These are phyloP conservation scores for Heliamphora exappendiculata DNA, from an alignment of 148 eudicot genomes.

Conservation along the genomic window DNA sequence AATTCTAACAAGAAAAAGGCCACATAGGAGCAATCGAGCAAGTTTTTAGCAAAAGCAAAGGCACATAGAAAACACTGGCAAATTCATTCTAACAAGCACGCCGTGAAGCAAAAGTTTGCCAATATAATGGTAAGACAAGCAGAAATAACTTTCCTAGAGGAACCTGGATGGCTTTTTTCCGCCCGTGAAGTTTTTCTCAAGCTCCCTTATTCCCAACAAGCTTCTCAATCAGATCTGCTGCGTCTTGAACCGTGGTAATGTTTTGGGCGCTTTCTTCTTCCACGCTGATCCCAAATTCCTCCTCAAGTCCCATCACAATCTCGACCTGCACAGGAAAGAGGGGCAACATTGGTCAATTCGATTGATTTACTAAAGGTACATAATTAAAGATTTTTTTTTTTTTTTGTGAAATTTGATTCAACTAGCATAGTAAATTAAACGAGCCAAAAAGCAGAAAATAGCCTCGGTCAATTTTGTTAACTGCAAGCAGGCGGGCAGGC, in stretches of 20 bases:
- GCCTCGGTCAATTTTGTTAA: neutral
- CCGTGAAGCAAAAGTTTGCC: neutral
- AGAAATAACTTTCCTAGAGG: constrained; percentile 7
- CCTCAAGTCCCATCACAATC: constrained; percentile 46
- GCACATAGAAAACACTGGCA: neutral
- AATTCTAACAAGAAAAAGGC: neutral
- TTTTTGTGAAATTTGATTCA: neutral
- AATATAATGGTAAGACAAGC: neutral
- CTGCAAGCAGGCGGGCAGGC: too few relatives aligned
- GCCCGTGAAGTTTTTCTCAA: constrained; percentile 3
- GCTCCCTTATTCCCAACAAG: constrained; percentile 19
- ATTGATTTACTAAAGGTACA: neutral
- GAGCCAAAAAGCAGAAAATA: neutral
- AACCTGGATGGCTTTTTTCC: neutral
- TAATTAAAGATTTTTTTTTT: neutral
- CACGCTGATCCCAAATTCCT: constrained; percentile 37
- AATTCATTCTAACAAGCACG: constrained; percentile 3
- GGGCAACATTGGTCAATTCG: neutral
- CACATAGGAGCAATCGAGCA: neutral
- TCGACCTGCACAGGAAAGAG: constrained; percentile 26
- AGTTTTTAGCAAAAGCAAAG: neutral
- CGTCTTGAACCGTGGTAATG: constrained; percentile 36
- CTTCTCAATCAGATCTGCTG: constrained; percentile 39
- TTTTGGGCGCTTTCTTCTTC: constrained; percentile 41
- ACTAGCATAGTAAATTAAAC: neutral